A percentile compares a stretch with the other conserved stretches of the same genome.
These are phyloP conservation scores for Xylaria sp. DNA, from an alignment of 2,329 filamentous ascomycete species.

Conservation along the genomic window DNA sequence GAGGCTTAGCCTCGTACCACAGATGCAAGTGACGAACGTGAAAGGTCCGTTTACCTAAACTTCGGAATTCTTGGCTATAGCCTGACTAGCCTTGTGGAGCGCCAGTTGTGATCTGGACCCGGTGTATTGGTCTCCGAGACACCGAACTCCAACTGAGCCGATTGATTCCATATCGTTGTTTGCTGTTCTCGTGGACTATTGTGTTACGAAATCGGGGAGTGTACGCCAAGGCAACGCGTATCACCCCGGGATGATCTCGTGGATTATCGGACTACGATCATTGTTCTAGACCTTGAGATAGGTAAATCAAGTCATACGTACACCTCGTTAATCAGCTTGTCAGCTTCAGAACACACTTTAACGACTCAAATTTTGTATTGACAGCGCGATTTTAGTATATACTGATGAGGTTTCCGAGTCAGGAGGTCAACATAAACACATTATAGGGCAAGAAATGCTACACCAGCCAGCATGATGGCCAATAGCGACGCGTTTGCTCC, in stretches of 20 bases:
- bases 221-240: not conserved
- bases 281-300: not conserved
- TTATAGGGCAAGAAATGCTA: slow-evolving; percentile 44
- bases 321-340: not conserved
- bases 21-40: not conserved
- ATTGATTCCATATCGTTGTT: slow-evolving; percentile 19
- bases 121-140: slow-evolving; percentile 31
- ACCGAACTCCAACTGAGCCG: slow-evolving; percentile 29
- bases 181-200: slow-evolving; percentile 18
- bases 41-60: not conserved
- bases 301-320: not conserved
- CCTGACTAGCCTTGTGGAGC: slow-evolving; percentile 21
- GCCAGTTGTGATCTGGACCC: not conserved
- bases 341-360: not conserved
- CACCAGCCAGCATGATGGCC: slow-evolving; percentile 41
- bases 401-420: not conserved
- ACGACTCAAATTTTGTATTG: not conserved
- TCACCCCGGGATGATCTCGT: slow-evolving; percentile 9
- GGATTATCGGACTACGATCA: not conserved
- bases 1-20: not conserved
- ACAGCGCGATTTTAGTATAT: slow-evolving; percentile 10
- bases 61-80: slow-evolving; percentile 4
- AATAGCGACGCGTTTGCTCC: slow-evolving; percentile 43
- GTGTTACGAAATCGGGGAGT: slow-evolving; percentile 26
- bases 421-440: not conserved